Base-by-base conservation (phyloP, 1,284 basidiomycete genomes). In the Gymnopus androsaceus region DNA sequence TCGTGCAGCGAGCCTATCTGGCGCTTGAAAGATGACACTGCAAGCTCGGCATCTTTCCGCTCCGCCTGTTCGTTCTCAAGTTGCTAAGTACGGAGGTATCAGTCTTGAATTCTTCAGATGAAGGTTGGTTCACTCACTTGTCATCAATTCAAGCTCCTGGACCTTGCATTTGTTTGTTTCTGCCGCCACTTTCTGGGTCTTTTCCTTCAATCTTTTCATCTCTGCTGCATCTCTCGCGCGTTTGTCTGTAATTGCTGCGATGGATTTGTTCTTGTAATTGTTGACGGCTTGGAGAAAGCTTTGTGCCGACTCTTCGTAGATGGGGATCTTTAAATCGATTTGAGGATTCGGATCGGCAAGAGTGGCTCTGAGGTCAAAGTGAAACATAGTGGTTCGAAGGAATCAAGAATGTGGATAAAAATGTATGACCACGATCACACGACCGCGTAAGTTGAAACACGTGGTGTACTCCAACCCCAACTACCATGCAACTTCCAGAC, bases 81-180 rank as follows among this genome's bases (percentile, higher is more conserved):
- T n/a, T 11, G 81, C 89, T 90, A 64, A n/a, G n/a, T 21, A 36
- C 25, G 40, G 14, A 15, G 15, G n/a, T n/a, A n/a, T n/a, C n/a
- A n/a, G n/a, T n/a, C n/a, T n/a, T n/a, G n/a, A n/a, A n/a, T n/a
- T n/a, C n/a, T n/a, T n/a, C n/a, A n/a, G n/a, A n/a, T n/a, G n/a
- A n/a, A n/a, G n/a, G n/a, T n/a, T n/a, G n/a, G n/a, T n/a, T 28
- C 19, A 74, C 82, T 36, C 65, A 89, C 88, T 80, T 54, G 82
- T 77, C 27, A 88, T 76, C 33, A 92, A 73, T 52, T 89, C 85
- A 41, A 91, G 85, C 70, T 91, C 89, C 63, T 77, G 79, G 28
- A 87, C 63, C 63, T 90, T 90, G 69, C 85, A 90, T 44, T 83
- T 75, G 56, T 82, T 85, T 3, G 79, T 89, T 69, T 92, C 88